Evolutionary conservation across 176 grass and related monocot species (phyloP), one percentile per base, ranked within the genome.

Genomic region (Paspalum vaginatum): DNA sequence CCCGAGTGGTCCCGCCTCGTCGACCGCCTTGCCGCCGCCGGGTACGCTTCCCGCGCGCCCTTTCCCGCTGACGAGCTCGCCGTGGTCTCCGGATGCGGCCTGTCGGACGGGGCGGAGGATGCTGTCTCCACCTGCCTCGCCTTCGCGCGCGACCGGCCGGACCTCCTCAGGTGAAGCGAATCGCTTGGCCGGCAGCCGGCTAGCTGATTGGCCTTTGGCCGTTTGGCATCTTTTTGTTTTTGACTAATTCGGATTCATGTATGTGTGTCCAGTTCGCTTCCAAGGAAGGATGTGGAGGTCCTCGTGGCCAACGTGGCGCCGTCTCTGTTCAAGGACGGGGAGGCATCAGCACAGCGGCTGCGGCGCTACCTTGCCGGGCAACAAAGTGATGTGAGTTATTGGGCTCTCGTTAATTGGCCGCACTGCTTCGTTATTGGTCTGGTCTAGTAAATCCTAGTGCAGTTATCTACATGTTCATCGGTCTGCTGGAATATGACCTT

Each of bases 1-100:
- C 90, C 86, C 20, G 96, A 99, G 76, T 99, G 90, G 92, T 68
- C 78, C 38, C 81, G 64, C 70, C 90, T 99, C 13, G 68, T 99
- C 13, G 89, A 93, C 61, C 85, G 71, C 63, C 83, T 95, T 41
- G 52, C 75, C 8, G 65, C 82, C 15, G 86, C 85, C 16, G 88
- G 84, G 1, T 99, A 95, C 51, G 63, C 60, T 3, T 38, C 67
- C 37, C 79, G 86, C 48, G 47, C 40, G 1, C 79, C 49, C n/a
- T 52, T 38, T 22, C n/a, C 67, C 17, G 45, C 18, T 37, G 83
- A 81, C 20, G 84, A 83, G 65, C 71, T 80, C 64, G 76, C 42
- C 6, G 59, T 85, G 4, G 60, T 37, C 12, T 60, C 79, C 13
- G 84, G 75, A 2, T 44, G 61, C n/a, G 61, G 42, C 73, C 65